phyloP scores from a whole-genome alignment of 2,329 filamentous ascomycete genomes.

The Cladosporium velox region DNA sequence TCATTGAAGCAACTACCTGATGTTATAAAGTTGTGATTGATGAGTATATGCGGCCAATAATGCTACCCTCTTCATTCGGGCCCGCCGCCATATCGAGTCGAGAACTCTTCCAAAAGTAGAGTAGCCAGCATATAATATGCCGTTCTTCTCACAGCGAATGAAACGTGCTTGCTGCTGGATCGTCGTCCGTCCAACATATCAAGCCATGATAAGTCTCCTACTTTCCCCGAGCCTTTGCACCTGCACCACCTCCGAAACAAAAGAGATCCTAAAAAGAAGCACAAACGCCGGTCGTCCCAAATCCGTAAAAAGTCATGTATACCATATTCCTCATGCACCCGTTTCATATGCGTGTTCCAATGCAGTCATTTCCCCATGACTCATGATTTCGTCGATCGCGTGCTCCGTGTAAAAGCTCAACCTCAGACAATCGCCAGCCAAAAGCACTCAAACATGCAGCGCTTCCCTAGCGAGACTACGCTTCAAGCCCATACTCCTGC shows the following conservation, averaged over 20 bases:
- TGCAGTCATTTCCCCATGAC: background rate
- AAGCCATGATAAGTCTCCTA: background rate
- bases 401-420: too few relatives aligned
- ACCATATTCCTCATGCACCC: background rate
- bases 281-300: background rate
- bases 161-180: background rate
- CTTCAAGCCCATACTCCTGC: conserved; percentile 36
- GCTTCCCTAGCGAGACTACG: conserved; percentile 36
- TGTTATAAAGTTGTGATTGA: background rate
- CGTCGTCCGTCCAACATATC: background rate
- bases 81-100: background rate
- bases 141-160: background rate
- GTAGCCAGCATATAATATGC: background rate
- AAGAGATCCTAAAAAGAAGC: too few relatives aligned
- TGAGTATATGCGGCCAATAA: background rate
- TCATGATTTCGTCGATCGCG: background rate
- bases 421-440: too few relatives aligned
- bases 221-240: background rate
- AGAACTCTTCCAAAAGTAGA: background rate
- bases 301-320: background rate
- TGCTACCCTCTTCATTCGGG: background rate
- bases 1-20: background rate
- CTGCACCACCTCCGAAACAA: background rate
- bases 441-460: conserved; percentile 32
- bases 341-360: background rate